Percentiles rank a stretch among this genome's conserved stretches.
These are phyloP conservation scores for Tetrahymena elliotti DNA, from an alignment of 73 alveolate species.

Conservation along the genomic window DNA sequence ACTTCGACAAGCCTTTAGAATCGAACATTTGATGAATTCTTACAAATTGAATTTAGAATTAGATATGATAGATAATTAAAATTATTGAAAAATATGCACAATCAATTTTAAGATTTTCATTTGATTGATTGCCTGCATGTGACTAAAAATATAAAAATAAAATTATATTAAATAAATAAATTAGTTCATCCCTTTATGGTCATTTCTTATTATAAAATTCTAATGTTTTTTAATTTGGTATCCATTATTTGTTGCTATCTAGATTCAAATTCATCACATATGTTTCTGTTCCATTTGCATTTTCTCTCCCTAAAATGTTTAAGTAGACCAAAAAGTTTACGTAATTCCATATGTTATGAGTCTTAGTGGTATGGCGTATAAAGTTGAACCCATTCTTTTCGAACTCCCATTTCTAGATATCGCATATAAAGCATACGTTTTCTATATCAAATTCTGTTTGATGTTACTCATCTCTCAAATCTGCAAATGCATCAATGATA, in stretches of 20 bases:
- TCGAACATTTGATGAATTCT: background rate
- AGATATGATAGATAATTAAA: background rate
- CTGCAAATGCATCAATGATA: constrained; percentile 82
- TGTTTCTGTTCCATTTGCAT: constrained; percentile 64
- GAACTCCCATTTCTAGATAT: constrained; percentile 64
- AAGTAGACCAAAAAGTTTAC: constrained; percentile 43
- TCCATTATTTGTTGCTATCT: background rate
- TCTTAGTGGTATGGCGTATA: constrained; percentile 51
- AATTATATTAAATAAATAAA: too few species aligned
- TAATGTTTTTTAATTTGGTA: background rate
- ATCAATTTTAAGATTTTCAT: background rate
- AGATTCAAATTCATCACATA: constrained; percentile 21
- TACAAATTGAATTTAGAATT: background rate
- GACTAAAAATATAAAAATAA: too few species aligned
- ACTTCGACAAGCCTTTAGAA: background rate
- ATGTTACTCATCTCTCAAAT: constrained; percentile 70
- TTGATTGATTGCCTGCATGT: background rate
- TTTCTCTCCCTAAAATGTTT: constrained; percentile 22
- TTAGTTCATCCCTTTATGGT: too few species aligned
- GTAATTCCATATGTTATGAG: constrained; percentile 73
- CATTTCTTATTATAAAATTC: background rate
- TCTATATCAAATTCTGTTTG: constrained; percentile 67
- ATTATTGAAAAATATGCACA: background rate
- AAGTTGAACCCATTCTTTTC: constrained; percentile 74
- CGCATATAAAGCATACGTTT: constrained; percentile 73